phyloP scores from a whole-genome alignment of 768 basidiomycete genomes.

The Glaciozyma martinii region DNA sequence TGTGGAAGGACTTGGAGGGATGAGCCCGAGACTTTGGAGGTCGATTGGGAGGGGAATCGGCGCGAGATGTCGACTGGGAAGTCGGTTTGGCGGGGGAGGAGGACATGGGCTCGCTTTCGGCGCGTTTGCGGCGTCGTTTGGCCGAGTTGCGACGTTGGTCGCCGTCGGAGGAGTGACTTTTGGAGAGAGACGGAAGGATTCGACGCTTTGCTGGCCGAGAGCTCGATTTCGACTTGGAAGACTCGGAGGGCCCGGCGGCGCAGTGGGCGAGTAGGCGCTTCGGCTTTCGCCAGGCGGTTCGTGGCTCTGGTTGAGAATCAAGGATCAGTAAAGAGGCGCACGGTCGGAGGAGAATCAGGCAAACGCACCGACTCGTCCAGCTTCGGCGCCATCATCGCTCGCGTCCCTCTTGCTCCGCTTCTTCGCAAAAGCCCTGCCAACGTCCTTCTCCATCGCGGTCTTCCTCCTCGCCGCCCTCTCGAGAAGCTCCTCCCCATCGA shows the following conservation, averaged over 20 bases:
- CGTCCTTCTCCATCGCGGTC: neutral
- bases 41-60: neutral
- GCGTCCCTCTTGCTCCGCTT: neutral
- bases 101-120: conserved; percentile 18
- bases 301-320: too few species aligned
- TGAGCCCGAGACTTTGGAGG: neutral
- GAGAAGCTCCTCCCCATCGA: conserved; percentile 11
- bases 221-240: too few species aligned
- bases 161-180: too few species aligned
- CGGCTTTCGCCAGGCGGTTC: too few species aligned
- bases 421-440: neutral
- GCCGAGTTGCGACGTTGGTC: too few species aligned
- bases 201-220: too few species aligned
- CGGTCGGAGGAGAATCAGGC: neutral
- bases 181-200: too few species aligned
- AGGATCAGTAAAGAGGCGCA: too few species aligned
- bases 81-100: conserved; percentile 1
- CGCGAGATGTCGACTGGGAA: neutral
- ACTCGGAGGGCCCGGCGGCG: too few species aligned
- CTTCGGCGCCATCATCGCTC: neutral
- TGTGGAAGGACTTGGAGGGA: conserved; percentile 12
- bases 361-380: neutral
- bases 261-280: too few species aligned
- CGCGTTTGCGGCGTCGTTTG: neutral
- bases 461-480: conserved; percentile 19